Percentiles rank a stretch among this genome's conserved stretches.
Conservation (phyloP, 1,284 basidiomycete genomes). For the Flammula alnicola region DNA sequence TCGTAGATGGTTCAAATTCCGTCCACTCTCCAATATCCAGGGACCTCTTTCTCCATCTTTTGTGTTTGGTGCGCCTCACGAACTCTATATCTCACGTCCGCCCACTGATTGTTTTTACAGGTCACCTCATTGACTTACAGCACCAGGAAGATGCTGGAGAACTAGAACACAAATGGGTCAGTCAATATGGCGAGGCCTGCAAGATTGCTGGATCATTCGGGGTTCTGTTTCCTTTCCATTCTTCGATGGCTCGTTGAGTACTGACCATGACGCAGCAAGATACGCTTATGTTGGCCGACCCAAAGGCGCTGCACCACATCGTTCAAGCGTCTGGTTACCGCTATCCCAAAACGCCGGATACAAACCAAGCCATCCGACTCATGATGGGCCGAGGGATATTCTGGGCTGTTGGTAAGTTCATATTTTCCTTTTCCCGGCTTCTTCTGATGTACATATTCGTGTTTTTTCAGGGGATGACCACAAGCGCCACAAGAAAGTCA, state of each 20-base stretch:
- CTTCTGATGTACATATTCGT: neutral
- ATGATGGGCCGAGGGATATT: constrained; percentile 14
- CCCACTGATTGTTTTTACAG: neutral
- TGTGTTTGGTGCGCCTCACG: neutral
- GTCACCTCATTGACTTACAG: constrained; percentile 2
- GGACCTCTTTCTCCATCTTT: constrained; percentile 1
- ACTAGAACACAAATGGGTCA: constrained; percentile 9
- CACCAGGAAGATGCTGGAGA: constrained; percentile 10
- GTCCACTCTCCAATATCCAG: neutral
- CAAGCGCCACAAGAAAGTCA: constrained; percentile 16
- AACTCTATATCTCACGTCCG: neutral
- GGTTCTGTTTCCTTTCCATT: neutral
- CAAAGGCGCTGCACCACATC: constrained; percentile 12
- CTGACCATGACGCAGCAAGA: too few relatives aligned
- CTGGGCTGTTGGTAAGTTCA: constrained; percentile 8
- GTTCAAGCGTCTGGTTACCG: constrained; percentile 11
- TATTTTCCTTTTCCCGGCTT: neutral
- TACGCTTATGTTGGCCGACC: constrained; percentile 9
- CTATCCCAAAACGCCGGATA: constrained; percentile 10
- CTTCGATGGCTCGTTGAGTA: too few relatives aligned
- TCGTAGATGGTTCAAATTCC: neutral
- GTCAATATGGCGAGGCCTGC: constrained; percentile 10
- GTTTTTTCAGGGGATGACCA: constrained; percentile 9
- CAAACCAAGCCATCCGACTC: constrained; percentile 9
- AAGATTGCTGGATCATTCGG: constrained; percentile 10